Evolutionary conservation across 169 alveolate genomes (phyloP), one percentile per base, ranked within the genome.

Genomic region (Plasmodium fragile): DNA sequence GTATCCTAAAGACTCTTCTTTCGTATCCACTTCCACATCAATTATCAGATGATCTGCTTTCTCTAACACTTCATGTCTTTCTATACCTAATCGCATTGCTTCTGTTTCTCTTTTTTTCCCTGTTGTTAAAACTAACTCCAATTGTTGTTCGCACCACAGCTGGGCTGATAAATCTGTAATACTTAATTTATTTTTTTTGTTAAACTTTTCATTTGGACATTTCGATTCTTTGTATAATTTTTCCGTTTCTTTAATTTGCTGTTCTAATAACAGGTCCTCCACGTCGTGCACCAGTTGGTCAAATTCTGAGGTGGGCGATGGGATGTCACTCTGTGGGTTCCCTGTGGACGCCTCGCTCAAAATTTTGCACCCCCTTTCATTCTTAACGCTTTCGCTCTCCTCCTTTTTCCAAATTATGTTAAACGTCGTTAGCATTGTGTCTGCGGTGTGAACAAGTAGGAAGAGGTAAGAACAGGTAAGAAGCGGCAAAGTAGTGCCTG

Each of bases 131-230:
- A 93, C 93, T 85, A 92, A 91, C 71, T 95, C 97, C n/a, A 95
- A 72, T 90, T 95, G 97, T 81, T 94, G 96, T 81, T 96, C 98
- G 79, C 98, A 96, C 98, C 98, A 96, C 39, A 96, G 69, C 36
- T 96, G 98, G 52, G 97, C 92, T 8, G 97, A 95, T 22, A 96
- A 80, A 72, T 96, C 98, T 2, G 98, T 96, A 16, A 96, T 96
- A 30, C 96, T 93, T 70, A 96, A 84, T 49, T 92, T 93, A 95
- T 97, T 95, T 83, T 96, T 96, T 79, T 96, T 96, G 75, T 92
- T 90, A 59, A 90, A 92, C 65, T 92, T 84, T 84, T 77, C 95
- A 79, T 83, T 92, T 16, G 95, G 95, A 4, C 80, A 28, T 77
- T 75, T 92, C 13, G 92, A 81, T 82, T 55, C 87, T 78, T 78